Conservation (phyloP, 2,329 filamentous ascomycete species). For the Zarea fungicola region DNA sequence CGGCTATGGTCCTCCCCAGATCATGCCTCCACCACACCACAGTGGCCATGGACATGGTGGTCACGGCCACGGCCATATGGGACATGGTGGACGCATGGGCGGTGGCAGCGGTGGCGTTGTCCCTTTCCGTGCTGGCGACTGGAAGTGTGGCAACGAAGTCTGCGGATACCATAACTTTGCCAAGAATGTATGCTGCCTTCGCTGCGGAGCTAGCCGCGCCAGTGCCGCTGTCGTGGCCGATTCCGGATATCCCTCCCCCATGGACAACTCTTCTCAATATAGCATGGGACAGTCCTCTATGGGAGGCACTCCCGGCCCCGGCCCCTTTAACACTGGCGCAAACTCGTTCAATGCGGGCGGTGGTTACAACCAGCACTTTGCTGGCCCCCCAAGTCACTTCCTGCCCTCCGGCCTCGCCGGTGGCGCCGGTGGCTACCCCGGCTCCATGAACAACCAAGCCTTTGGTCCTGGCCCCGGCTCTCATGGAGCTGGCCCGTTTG, state of each 20-base stretch:
- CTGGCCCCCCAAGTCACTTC: constrained; percentile 82
- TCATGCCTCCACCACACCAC: constrained; percentile 68
- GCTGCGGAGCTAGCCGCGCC: constrained; percentile 90
- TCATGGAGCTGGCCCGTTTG: constrained; percentile 81
- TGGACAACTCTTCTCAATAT: constrained; percentile 80
- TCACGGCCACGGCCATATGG: constrained; percentile 46
- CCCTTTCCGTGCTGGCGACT: constrained; percentile 96
- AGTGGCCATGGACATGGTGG: too few relatives aligned
- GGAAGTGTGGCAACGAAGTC: constrained; percentile 97
- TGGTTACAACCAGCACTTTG: constrained; percentile 74
- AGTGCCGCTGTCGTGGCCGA: constrained; percentile 92
- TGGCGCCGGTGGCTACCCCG: constrained; percentile 67
- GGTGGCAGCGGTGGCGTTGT: constrained; percentile 79
- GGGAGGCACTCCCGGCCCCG: constrained; percentile 74
- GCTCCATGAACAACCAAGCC: constrained; percentile 69
- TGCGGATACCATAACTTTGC: constrained; percentile 99
- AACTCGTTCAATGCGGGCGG: constrained; percentile 62
- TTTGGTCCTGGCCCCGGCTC: constrained; percentile 72
- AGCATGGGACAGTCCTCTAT: constrained; percentile 86
- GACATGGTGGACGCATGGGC: constrained; percentile 63
- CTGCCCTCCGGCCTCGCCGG: constrained; percentile 76
- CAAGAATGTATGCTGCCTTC: constrained; percentile 96
- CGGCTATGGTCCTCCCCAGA: constrained; percentile 63
- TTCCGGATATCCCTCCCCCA: constrained; percentile 82
- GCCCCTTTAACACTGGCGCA: constrained; percentile 65